phyloP scores from a whole-genome alignment of 2,329 filamentous ascomycete species.

The Shiraia sp. region DNA sequence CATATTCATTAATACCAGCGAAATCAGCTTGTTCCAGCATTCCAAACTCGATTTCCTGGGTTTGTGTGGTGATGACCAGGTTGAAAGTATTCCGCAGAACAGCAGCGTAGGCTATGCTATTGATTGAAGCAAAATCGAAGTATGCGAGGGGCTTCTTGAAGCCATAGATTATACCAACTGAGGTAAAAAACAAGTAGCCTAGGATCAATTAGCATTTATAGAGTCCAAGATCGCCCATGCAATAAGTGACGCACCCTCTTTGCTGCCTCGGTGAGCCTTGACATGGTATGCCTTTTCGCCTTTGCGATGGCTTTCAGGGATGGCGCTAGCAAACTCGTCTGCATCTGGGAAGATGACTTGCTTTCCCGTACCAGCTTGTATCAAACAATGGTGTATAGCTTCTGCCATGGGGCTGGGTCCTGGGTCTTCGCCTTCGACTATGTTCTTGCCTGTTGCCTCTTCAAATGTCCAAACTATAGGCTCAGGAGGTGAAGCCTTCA shows the following conservation, averaged over 20 bases:
- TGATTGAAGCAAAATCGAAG: slow-evolving; percentile 63
- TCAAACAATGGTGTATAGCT: slow-evolving; percentile 41
- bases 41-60: slow-evolving; percentile 64
- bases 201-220: slow-evolving; percentile 16
- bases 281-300: slow-evolving; percentile 66
- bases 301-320: slow-evolving; percentile 64
- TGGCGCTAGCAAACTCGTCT: slow-evolving; percentile 63
- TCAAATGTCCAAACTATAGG: slow-evolving; percentile 64
- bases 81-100: slow-evolving; percentile 70
- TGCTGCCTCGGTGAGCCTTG: slow-evolving; percentile 66
- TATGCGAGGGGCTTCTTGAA: slow-evolving; percentile 69
- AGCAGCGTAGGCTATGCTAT: slow-evolving; percentile 65
- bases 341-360: slow-evolving; percentile 57
- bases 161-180: slow-evolving; percentile 64
- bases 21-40: slow-evolving; percentile 70
- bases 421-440: slow-evolving; percentile 49
- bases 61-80: slow-evolving; percentile 59
- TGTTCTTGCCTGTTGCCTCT: slow-evolving; percentile 54
- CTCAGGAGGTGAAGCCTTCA: slow-evolving; percentile 49
- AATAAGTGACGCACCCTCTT: slow-evolving; percentile 59
- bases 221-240: not conserved
- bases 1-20: slow-evolving; percentile 63
- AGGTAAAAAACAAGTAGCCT: slow-evolving; percentile 67
- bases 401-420: slow-evolving; percentile 52
- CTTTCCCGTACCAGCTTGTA: slow-evolving; percentile 53